Evolutionary conservation across 768 basidiomycete genomes (phyloP), one percentile per base, ranked within the genome.

Genomic region (Grammothele lineata): DNA sequence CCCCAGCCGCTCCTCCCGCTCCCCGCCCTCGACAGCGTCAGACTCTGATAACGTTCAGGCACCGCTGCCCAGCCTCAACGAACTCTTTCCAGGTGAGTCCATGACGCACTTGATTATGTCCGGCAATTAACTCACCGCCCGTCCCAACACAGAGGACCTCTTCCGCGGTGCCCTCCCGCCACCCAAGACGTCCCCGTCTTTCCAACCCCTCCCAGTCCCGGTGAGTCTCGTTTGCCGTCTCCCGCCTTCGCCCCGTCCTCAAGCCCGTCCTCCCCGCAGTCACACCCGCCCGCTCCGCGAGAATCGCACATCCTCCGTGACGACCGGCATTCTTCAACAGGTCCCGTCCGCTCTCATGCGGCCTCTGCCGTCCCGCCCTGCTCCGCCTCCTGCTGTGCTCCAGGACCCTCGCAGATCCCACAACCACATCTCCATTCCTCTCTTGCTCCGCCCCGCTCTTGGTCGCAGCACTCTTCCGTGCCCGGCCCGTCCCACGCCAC

Each of bases 31-130:
- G 40, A 39, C 40, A 45, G 47, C 21, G 33, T 37, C 40, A 42
- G 36, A 19, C n/a, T n/a, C n/a, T n/a, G n/a, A n/a, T n/a, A n/a
- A n/a, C n/a, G n/a, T n/a, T n/a, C n/a, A n/a, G n/a, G n/a, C n/a
- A n/a, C n/a, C n/a, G n/a, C 52, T 58, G 41, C 57, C 57, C 8
- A 58, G 57, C 50, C 55, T 58, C 48, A 56, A 58, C 45, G 54
- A 58, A 25, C 50, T 58, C 44, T 53, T 58, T 25, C 57, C 57
- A 21, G 57, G 57, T 54, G 24, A 17, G 42, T 21, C 17, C 38
- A 25, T 45, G 18, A 36, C 51, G 42, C 9, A 8, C n/a, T 34
- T 4, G 26, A n/a, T n/a, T n/a, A n/a, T n/a, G n/a, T n/a, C n/a
- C n/a, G n/a, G n/a, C n/a, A n/a, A n/a, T 18, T 19, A 17, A 2